phyloP scores from a whole-genome alignment of 2,329 filamentous ascomycete species.

The Lomentospora prolificans region DNA sequence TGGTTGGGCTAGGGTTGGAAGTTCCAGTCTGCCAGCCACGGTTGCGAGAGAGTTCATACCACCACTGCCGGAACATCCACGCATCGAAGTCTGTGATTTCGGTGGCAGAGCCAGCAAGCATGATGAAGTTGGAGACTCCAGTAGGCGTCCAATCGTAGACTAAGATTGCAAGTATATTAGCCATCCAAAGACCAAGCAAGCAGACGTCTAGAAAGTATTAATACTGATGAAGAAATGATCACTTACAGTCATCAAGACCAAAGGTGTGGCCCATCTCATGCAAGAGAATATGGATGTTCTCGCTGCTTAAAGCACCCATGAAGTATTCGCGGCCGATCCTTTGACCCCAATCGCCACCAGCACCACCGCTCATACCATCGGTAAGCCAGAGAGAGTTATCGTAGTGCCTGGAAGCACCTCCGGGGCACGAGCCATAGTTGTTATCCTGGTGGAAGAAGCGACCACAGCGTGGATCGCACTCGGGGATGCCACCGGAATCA shows the following conservation, averaged over 20 bases:
- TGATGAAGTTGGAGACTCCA: constrained; percentile 31
- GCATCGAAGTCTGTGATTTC: constrained; percentile 36
- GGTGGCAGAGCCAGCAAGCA: constrained; percentile 31
- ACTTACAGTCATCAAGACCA: constrained; percentile 27
- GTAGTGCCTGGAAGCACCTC: constrained; percentile 29
- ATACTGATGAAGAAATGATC: no score
- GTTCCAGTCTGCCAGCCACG: constrained; percentile 17
- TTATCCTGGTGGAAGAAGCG: constrained; percentile 33
- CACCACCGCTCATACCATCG: constrained; percentile 31
- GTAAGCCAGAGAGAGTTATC: constrained; percentile 38
- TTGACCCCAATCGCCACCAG: constrained; percentile 38
- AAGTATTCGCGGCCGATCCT: constrained; percentile 33
- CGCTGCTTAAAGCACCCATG: constrained; percentile 23
- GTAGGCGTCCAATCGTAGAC: constrained; percentile 30
- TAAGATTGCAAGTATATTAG: constrained; percentile 14
- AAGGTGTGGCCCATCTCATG: constrained; percentile 37
- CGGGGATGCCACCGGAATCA: constrained; percentile 28
- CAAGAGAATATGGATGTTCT: constrained; percentile 33
- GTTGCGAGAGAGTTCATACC: constrained; percentile 23
- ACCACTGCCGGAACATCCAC: constrained; percentile 39
- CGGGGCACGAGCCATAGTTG: constrained; percentile 29
- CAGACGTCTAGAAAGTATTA: no score
- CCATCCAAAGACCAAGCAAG: background rate
- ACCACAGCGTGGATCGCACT: constrained; percentile 30
- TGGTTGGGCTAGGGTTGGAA: constrained; percentile 2